These are phyloP conservation scores for Candida boidinii DNA, from an alignment of 805 yeast genomes.

Conservation along the genomic window DNA sequence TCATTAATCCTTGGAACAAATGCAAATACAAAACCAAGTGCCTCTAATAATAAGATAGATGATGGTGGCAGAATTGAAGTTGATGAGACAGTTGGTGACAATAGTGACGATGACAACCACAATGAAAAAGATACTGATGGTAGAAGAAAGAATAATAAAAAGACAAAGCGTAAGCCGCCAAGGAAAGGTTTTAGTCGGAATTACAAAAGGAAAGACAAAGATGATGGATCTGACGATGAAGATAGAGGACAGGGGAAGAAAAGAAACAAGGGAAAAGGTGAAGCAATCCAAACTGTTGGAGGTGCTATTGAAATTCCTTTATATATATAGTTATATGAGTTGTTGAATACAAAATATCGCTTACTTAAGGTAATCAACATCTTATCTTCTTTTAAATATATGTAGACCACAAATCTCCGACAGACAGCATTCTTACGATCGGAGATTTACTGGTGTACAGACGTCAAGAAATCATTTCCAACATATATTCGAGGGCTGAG, in stretches of 20 bases:
- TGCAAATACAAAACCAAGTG: not conserved
- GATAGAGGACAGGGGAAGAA: slow-evolving; percentile 5
- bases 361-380: too few species aligned
- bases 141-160: too few species aligned
- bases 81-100: not conserved
- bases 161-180: too few species aligned
- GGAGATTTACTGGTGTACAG: too few species aligned
- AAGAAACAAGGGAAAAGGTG: slow-evolving; percentile 6
- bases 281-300: slow-evolving; percentile 27
- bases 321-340: slow-evolving; percentile 27
- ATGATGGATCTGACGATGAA: too few species aligned
- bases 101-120: not conserved
- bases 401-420: too few species aligned
- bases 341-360: too few species aligned
- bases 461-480: too few species aligned
- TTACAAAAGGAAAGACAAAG: slow-evolving; percentile 4
- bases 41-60: not conserved
- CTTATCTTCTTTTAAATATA: too few species aligned
- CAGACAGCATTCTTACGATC: too few species aligned
- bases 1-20: not conserved
- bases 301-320: slow-evolving; percentile 39
- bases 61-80: too few species aligned
- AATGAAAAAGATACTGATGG: not conserved
- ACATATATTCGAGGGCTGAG: slow-evolving; percentile 2
- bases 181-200: slow-evolving; percentile 3